Conservation (phyloP, 768 basidiomycete genomes). For the Termitomyces eurrhizus region DNA sequence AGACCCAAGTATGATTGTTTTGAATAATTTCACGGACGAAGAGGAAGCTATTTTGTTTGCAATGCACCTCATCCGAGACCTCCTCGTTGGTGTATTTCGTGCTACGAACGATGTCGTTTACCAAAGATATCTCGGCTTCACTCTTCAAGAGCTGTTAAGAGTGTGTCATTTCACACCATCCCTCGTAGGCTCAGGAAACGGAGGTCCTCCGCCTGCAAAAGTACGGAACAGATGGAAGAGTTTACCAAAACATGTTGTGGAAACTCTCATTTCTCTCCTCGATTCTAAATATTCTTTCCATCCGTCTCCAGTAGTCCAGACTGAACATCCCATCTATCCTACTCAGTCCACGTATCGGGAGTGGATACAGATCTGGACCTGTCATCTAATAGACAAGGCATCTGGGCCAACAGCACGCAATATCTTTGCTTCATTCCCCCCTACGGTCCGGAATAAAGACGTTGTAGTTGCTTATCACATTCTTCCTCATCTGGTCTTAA, state of each 20-base stretch:
- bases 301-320: constrained; percentile 33
- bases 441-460: constrained; percentile 81
- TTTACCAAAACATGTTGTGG: constrained; percentile 79
- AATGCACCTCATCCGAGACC: constrained; percentile 77
- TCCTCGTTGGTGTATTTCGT: constrained; percentile 86
- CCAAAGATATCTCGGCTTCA: constrained; percentile 84
- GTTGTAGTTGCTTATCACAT: constrained; percentile 91
- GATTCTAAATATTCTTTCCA: constrained; percentile 60
- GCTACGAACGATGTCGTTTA: constrained; percentile 93
- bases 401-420: constrained; percentile 52
- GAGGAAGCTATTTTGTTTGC: constrained; percentile 76
- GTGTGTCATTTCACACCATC: constrained; percentile 84
- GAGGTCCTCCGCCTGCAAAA: constrained; percentile 53
- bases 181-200: constrained; percentile 54
- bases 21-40: constrained; percentile 78
- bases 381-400: constrained; percentile 68
- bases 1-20: constrained; percentile 66
- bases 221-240: constrained; percentile 74
- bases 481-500: constrained; percentile 88
- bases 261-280: constrained; percentile 82
- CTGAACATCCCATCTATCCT: constrained; percentile 76
- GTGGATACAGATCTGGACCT: constrained; percentile 92
- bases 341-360: constrained; percentile 81
- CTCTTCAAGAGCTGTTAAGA: constrained; percentile 85
- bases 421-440: constrained; percentile 78